These are phyloP conservation scores for Citeromyces hawaiiensis DNA, from an alignment of 1,139 yeast species.

Conservation along the genomic window DNA sequence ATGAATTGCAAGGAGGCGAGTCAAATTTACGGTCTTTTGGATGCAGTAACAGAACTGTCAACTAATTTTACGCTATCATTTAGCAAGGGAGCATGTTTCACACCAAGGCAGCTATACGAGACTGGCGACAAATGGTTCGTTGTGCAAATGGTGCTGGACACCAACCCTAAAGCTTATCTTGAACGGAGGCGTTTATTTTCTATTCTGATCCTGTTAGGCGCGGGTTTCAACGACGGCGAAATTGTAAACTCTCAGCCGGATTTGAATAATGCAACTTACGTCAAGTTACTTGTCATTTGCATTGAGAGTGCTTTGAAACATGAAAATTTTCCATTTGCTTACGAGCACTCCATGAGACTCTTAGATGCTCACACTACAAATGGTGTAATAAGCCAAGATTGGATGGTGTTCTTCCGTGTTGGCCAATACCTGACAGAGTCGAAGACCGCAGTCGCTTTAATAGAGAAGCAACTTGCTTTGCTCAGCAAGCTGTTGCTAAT, in stretches of 20 bases:
- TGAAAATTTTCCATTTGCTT: slow-evolving; percentile 41
- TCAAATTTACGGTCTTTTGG: background rate
- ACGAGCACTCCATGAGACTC: slow-evolving; percentile 20
- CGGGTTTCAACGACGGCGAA: slow-evolving; percentile 6
- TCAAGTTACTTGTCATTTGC: slow-evolving; percentile 31
- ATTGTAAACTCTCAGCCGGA: slow-evolving; percentile 15
- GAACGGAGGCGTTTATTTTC: slow-evolving; percentile 29
- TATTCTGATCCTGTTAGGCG: slow-evolving; percentile 24
- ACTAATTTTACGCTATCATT: background rate
- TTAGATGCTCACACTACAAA: slow-evolving; percentile 8
- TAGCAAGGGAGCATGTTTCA: slow-evolving; percentile 7
- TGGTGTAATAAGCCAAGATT: slow-evolving; percentile 22
- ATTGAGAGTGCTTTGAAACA: slow-evolving; percentile 44
- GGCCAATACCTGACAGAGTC: slow-evolving; percentile 17
- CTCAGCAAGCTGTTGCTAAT: slow-evolving; percentile 29
- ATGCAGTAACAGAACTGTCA: background rate
- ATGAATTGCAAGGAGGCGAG: background rate
- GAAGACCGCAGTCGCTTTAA: slow-evolving; percentile 3
- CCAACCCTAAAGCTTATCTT: slow-evolving; percentile 39
- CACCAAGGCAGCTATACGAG: slow-evolving; percentile 22
- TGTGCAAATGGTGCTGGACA: slow-evolving; percentile 33
- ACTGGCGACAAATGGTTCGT: slow-evolving; percentile 18
- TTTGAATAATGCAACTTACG: slow-evolving; percentile 4
- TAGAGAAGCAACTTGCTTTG: slow-evolving; percentile 32
- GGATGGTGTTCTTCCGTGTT: slow-evolving; percentile 55